These are phyloP conservation scores for Datura wrightii DNA, from an alignment of 257 asterid species.

Conservation along the genomic window DNA sequence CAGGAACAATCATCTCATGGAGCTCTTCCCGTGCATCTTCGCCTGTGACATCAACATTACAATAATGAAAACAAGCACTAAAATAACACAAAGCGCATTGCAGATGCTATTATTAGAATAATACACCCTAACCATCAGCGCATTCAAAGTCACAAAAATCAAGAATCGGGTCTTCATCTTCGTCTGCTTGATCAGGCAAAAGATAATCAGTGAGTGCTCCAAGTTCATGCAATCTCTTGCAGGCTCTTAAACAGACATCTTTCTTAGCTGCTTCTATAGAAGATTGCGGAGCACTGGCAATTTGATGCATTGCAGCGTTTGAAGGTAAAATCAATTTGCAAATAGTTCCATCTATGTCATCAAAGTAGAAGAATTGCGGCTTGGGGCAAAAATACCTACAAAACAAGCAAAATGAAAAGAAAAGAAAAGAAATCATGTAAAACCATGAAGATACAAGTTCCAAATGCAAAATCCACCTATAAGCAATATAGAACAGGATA, in stretches of 20 bases:
- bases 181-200: constrained; percentile 75
- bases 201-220: constrained; percentile 94
- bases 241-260: constrained; percentile 94
- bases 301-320: constrained; percentile 82
- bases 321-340: constrained; percentile 84
- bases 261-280: constrained; percentile 78
- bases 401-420: constrained; percentile 33
- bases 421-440: constrained; percentile 28
- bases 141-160: constrained; percentile 65
- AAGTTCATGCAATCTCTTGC: constrained; percentile 80
- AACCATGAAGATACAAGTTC: constrained; percentile 26
- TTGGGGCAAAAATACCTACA: constrained; percentile 80
- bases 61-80: constrained; percentile 24
- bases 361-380: constrained; percentile 71
- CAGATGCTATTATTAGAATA: not conserved
- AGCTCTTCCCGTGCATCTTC: constrained; percentile 76
- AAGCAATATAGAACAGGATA: constrained; percentile 10
- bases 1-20: constrained; percentile 94
- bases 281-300: constrained; percentile 67
- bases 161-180: constrained; percentile 49
- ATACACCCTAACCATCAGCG: constrained; percentile 60
- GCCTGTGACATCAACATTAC: constrained; percentile 54
- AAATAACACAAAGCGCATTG: constrained; percentile 33
- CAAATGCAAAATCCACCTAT: not conserved
- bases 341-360: constrained; percentile 72